These are phyloP conservation scores for Trichothecium sympodiale DNA, from an alignment of 2,329 filamentous ascomycete genomes.

Conservation along the genomic window DNA sequence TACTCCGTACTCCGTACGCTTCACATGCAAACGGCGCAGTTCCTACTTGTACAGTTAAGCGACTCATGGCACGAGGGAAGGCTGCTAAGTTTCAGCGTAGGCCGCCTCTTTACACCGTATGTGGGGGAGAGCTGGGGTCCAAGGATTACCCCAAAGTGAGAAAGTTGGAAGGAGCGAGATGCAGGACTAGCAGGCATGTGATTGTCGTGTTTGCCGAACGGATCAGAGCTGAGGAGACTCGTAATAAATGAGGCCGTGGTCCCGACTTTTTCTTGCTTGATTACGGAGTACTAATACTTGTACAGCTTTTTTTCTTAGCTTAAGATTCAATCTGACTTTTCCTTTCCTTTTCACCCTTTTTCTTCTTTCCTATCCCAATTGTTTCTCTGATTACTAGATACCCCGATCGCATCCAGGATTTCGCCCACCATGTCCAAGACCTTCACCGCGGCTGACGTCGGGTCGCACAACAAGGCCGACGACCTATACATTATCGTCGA, in stretches of 20 bases:
- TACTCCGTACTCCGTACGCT: background rate
- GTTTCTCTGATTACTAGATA: background rate
- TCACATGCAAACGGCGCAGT: conserved; percentile 2
- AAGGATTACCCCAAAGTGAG: too few species aligned
- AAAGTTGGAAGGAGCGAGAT: too few species aligned
- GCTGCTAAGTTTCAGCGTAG: too few species aligned
- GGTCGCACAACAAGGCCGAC: conserved; percentile 80
- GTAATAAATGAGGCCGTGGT: background rate
- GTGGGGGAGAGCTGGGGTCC: too few species aligned
- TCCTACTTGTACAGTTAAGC: too few species aligned
- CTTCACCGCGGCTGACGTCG: conserved; percentile 76
- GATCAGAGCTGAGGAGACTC: background rate
- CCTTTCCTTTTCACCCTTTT: conserved; percentile 2
- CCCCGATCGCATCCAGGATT: background rate
- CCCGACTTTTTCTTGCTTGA: conserved; percentile 1
- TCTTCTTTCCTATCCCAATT: background rate
- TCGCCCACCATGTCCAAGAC: conserved; percentile 65
- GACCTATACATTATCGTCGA: conserved; percentile 86
- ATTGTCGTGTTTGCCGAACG: conserved; percentile 1
- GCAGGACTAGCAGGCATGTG: background rate
- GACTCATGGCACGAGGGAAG: too few species aligned
- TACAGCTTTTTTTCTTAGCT: background rate
- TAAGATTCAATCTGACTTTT: background rate
- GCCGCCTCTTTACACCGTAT: too few species aligned
- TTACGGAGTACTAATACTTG: background rate